A percentile compares a stretch with the other conserved stretches of the same genome.
Evolutionary conservation across 192 early-diverging fungal genomes (phyloP).

Genomic region (Thamnidium elegans): DNA sequence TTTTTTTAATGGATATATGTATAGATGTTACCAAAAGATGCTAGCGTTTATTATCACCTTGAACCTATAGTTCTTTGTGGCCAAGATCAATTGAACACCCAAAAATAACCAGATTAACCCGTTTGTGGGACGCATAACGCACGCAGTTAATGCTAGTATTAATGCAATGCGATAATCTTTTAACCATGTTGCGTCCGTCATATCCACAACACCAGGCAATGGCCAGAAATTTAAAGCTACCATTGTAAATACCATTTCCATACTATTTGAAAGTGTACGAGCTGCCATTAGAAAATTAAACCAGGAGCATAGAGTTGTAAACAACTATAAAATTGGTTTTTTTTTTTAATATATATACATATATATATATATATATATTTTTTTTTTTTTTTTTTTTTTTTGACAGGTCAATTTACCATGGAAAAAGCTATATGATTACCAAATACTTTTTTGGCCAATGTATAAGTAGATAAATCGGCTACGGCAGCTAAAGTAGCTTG

Average conservation of each 20-base stretch:
- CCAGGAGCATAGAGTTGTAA: constrained; percentile 52
- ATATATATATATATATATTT: too few species aligned
- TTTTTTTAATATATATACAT: too few species aligned
- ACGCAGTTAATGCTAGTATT: constrained; percentile 70
- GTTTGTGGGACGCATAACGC: constrained; percentile 88
- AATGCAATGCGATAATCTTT: constrained; percentile 47
- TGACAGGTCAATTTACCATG: constrained; percentile 17
- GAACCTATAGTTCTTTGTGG: constrained; percentile 7
- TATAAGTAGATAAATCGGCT: constrained; percentile 72
- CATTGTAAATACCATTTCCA: constrained; percentile 75
- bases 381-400: not conserved
- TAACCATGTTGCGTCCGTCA: not conserved
- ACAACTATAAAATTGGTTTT: constrained; percentile 51
- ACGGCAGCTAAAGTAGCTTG: constrained; percentile 73
- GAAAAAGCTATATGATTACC: constrained; percentile 26
- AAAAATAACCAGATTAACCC: constrained; percentile 82
- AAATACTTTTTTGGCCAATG: constrained; percentile 51
- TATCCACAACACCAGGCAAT: constrained; percentile 34
- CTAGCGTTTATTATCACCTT: constrained; percentile 32
- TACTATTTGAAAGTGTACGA: constrained; percentile 56
- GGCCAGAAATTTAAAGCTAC: constrained; percentile 88
- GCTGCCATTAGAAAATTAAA: constrained; percentile 56
- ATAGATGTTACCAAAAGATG: constrained; percentile 42
- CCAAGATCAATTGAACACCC: constrained; percentile 55
- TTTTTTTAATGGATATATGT: not conserved